Evolutionary conservation across 106 monocot genomes (phyloP).

Genomic region (Apostasia ramifera): DNA sequence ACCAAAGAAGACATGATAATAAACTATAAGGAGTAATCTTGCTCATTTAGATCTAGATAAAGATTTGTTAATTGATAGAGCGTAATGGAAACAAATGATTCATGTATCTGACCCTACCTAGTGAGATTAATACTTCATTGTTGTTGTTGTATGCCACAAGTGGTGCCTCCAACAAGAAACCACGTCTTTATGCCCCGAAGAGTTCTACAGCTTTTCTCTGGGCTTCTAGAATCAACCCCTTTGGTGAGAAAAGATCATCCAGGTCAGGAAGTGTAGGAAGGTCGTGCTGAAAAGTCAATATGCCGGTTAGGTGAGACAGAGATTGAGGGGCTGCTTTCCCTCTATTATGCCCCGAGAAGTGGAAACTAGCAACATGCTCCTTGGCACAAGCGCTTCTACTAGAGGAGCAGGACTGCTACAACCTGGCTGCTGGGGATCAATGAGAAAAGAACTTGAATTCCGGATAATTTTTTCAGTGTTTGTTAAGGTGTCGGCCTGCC

Average conservation of each 20-base stretch:
- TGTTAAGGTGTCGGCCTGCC: slow-evolving; percentile 9
- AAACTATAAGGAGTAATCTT: too few relatives aligned
- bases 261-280: slow-evolving; percentile 72
- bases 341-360: slow-evolving; percentile 83
- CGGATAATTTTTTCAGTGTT: neutral
- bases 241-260: slow-evolving; percentile 79
- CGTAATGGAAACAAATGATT: too few relatives aligned
- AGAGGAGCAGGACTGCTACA: slow-evolving; percentile 34
- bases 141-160: slow-evolving; percentile 42
- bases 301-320: slow-evolving; percentile 33
- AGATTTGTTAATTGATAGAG: too few relatives aligned
- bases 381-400: slow-evolving; percentile 40
- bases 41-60: too few relatives aligned
- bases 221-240: slow-evolving; percentile 70
- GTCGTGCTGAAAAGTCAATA: slow-evolving; percentile 51
- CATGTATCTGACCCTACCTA: too few relatives aligned
- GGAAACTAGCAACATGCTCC: slow-evolving; percentile 68
- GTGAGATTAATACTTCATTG: too few relatives aligned
- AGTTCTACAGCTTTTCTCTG: slow-evolving; percentile 54
- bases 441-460: neutral
- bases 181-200: slow-evolving; percentile 72
- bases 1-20: too few relatives aligned
- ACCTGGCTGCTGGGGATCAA: slow-evolving; percentile 1
- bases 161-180: slow-evolving; percentile 89
- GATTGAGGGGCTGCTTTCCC: slow-evolving; percentile 64